These are phyloP conservation scores for California macrophylla DNA, from an alignment of 441 rosid species.

Conservation along the genomic window DNA sequence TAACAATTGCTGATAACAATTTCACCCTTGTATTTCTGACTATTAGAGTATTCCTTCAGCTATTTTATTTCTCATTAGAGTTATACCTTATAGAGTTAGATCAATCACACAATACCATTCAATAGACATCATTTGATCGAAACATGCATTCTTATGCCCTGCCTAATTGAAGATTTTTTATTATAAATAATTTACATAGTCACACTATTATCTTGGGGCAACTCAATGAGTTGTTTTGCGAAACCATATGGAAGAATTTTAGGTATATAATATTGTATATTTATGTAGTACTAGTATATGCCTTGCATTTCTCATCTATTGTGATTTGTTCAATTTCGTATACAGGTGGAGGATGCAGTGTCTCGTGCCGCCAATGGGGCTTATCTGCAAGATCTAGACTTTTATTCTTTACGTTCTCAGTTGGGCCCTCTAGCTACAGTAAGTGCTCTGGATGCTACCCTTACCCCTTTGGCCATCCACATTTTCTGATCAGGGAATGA, in stretches of 20 bases:
- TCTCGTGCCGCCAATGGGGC: slow-evolving; percentile 75
- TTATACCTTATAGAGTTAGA: not conserved
- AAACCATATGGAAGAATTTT: not conserved
- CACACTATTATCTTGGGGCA: not conserved
- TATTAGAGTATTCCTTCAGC: not conserved
- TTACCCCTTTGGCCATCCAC: not conserved
- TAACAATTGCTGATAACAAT: no score
- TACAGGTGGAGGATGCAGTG: slow-evolving; percentile 77
- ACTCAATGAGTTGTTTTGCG: not conserved
- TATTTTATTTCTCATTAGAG: not conserved
- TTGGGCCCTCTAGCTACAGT: slow-evolving; percentile 88
- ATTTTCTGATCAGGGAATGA: not conserved
- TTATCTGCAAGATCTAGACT: slow-evolving; percentile 73
- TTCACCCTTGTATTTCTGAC: no score
- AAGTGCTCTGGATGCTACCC: slow-evolving; percentile 29
- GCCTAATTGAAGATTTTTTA: not conserved
- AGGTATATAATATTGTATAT: not conserved
- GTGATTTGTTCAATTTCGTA: slow-evolving; percentile 17
- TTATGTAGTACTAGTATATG: not conserved
- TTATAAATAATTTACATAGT: not conserved
- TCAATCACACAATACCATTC: not conserved
- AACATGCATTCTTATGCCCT: not conserved
- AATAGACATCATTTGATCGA: not conserved
- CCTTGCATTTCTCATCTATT: slow-evolving; percentile 3
- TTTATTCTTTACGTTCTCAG: slow-evolving; percentile 59